Conservation (phyloP, 495 filamentous ascomycete genomes). For the Penicillium daleae region DNA sequence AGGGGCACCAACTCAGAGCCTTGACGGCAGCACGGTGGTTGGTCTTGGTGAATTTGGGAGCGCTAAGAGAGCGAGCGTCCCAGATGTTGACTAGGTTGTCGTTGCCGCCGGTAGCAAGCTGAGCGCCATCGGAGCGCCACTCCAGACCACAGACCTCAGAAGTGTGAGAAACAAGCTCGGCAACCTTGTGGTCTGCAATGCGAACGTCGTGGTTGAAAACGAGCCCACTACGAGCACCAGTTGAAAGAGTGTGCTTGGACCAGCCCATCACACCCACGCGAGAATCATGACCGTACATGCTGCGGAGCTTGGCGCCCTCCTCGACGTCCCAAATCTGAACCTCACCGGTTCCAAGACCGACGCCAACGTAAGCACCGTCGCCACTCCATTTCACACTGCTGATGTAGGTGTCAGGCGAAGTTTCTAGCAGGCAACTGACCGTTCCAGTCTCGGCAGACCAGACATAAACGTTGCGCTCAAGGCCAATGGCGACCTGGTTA, state of each 20-base stretch:
- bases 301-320: slow-evolving; percentile 90
- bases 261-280: slow-evolving; percentile 98
- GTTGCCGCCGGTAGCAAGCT: slow-evolving; percentile 96
- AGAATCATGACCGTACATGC: slow-evolving; percentile 96
- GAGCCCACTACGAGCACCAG: slow-evolving; percentile 90
- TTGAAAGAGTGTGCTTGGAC: slow-evolving; percentile 97
- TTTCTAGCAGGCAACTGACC: slow-evolving; percentile 85
- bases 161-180: slow-evolving; percentile 93
- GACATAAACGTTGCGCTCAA: slow-evolving; percentile 95
- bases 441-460: slow-evolving; percentile 97
- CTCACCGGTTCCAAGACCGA: slow-evolving; percentile 92
- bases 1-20: slow-evolving; percentile 97
- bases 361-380: slow-evolving; percentile 94
- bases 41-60: slow-evolving; percentile 98
- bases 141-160: slow-evolving; percentile 98
- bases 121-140: slow-evolving; percentile 93
- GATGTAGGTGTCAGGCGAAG: slow-evolving; percentile 87
- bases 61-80: slow-evolving; percentile 89
- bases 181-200: slow-evolving; percentile 95
- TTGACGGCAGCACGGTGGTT: slow-evolving; percentile 99
- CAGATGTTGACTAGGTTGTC: slow-evolving; percentile 99
- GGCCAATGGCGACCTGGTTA: slow-evolving; percentile 97
- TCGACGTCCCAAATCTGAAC: slow-evolving; percentile 99
- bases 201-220: slow-evolving; percentile 99
- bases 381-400: slow-evolving; percentile 98